Base-by-base conservation (phyloP, 179 eudicot species). In the Beta corolliflora region DNA sequence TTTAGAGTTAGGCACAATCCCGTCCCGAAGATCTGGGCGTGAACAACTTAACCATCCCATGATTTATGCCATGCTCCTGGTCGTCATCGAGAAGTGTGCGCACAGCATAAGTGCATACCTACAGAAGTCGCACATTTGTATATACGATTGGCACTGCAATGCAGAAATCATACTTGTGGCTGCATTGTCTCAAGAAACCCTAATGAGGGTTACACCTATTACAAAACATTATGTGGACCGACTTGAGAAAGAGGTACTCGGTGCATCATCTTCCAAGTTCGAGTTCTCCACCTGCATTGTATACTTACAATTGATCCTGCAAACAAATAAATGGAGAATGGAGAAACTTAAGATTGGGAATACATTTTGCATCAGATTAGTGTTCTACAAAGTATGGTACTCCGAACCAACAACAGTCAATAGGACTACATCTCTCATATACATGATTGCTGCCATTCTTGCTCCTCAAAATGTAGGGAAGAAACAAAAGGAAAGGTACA, bases 341-440 rank as follows among this genome's bases (percentile, higher is more conserved):
- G 36, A 44, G 25, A 44, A 67, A 13, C 74, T 60, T 9, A 13
- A 48, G 55, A 73, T 4, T 25, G 18, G 25, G 44, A 73, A 55
- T 54, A n/a, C n/a, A n/a, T 15, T 54, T 41, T 25, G 63, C 15
- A 54, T 54, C 63, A n/a, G 55, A 73, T 7, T 54, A 29, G 77
- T 21, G 41, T 73, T 73, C 21, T 73, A 53, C 77, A 55, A 63
- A n/a, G n/a, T 54, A 29, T 63, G 9, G n/a, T 53, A 73, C 59
- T 52, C 75, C 25, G 36, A 72, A 50, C 58, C 8, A 72, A n/a
- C 41, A 19, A 46, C 54, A 70, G 21, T n/a, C 0, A 68, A 44
- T 50, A 68, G 16, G 52, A 68, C 72, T 36, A 16, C 72, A 44
- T 68, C 72, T 71, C 46, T 46, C 56, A 71, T 31, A 71, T 71